A percentile compares a stretch with the other conserved stretches of the same genome.
Conservation (phyloP, 495 filamentous ascomycete genomes). For the Collariella sp. region DNA sequence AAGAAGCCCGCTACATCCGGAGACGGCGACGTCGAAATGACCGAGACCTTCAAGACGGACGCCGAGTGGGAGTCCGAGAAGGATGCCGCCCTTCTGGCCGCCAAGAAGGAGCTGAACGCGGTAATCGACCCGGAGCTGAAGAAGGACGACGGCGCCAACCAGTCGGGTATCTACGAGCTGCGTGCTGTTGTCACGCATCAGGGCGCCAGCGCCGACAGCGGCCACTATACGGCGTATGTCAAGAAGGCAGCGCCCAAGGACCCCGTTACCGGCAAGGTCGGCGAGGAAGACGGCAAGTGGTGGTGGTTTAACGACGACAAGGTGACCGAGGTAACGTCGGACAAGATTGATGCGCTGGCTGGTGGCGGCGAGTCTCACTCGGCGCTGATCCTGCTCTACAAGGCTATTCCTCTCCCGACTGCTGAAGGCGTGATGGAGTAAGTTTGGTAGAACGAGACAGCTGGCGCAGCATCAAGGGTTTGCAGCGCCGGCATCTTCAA, state of each 20-base stretch:
- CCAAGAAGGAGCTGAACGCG: slow-evolving; percentile 75
- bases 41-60: slow-evolving; percentile 78
- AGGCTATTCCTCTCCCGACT: slow-evolving; percentile 58
- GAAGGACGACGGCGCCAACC: slow-evolving; percentile 74
- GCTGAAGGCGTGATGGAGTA: slow-evolving; percentile 33
- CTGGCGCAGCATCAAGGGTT: too few species aligned
- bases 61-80: slow-evolving; percentile 83
- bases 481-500: too few species aligned
- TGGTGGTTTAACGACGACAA: slow-evolving; percentile 99
- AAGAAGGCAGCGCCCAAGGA: slow-evolving; percentile 74
- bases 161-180: slow-evolving; percentile 89
- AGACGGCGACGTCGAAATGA: slow-evolving; percentile 62
- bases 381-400: slow-evolving; percentile 85
- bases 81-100: slow-evolving; percentile 56
- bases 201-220: slow-evolving; percentile 91
- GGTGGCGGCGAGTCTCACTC: slow-evolving; percentile 97
- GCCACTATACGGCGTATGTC: slow-evolving; percentile 95
- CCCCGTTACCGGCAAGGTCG: slow-evolving; percentile 57
- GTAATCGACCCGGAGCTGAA: slow-evolving; percentile 63
- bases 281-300: slow-evolving; percentile 85
- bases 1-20: slow-evolving; percentile 23
- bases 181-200: slow-evolving; percentile 96
- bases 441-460: neutral
- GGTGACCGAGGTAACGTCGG: slow-evolving; percentile 81
- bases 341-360: slow-evolving; percentile 83